Conservation (phyloP, 306 rosid genomes). For the Arachis hypogaea region DNA sequence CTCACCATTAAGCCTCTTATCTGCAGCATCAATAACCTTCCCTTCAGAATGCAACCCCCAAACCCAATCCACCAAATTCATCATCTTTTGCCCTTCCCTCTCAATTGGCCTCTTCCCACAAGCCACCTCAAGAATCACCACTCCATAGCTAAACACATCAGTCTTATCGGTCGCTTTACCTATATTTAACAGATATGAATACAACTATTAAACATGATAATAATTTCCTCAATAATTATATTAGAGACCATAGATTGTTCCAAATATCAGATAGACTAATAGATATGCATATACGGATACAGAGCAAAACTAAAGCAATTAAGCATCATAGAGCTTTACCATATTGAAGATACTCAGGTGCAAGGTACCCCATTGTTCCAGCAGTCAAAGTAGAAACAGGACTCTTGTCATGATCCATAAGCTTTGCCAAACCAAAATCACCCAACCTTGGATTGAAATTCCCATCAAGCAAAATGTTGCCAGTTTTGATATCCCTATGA, state of each 20-base stretch:
- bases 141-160: slow-evolving; percentile 60
- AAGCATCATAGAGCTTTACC: slow-evolving; percentile 54
- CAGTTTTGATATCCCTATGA: slow-evolving; percentile 80
- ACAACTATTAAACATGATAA: too few species aligned
- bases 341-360: slow-evolving; percentile 83
- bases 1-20: slow-evolving; percentile 34
- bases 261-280: too few species aligned
- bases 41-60: slow-evolving; percentile 43
- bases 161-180: slow-evolving; percentile 86
- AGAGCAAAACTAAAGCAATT: too few species aligned
- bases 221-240: too few species aligned
- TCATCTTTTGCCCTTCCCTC: slow-evolving; percentile 35
- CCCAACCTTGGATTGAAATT: slow-evolving; percentile 63
- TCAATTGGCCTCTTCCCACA: slow-evolving; percentile 50
- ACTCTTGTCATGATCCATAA: slow-evolving; percentile 88
- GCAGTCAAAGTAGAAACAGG: slow-evolving; percentile 79
- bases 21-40: slow-evolving; percentile 34
- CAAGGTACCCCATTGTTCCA: slow-evolving; percentile 86
- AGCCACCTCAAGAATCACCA: slow-evolving; percentile 48
- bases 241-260: too few species aligned
- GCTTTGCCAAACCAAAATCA: slow-evolving; percentile 86
- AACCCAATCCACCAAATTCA: slow-evolving; percentile 39
- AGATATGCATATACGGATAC: too few species aligned
- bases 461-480: slow-evolving; percentile 64
- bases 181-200: too few species aligned